Evolutionary conservation across 768 basidiomycete genomes (phyloP), one percentile per base, ranked within the genome.

Genomic region (Lenzites betulinus): DNA sequence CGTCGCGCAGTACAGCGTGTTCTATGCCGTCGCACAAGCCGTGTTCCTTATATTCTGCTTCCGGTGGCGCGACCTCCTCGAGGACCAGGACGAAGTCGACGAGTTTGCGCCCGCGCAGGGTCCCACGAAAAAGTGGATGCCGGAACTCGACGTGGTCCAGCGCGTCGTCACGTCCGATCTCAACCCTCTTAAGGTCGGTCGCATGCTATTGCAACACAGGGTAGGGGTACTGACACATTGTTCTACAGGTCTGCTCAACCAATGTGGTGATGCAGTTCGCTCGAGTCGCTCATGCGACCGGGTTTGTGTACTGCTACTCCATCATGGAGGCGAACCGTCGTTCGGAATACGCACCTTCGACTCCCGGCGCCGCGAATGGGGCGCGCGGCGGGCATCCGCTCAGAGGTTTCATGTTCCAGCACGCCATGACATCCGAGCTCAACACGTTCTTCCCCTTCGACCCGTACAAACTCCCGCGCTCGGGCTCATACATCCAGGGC

Each of bases 381-480:
- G 50, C 49, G 3, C 55, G 53, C 13, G 22, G 38, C 59, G 47
- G 51, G 33, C 62, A 28, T 22, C 62, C 33, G 13, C 48, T 64
- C 20, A 58, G 66, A 12, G 63, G 73, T 28, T 65, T 76, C 18
- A 42, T 42, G 42, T 33, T 63, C 47, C 75, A 74, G 8, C 75
- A 71, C 51, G 74, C 75, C 49, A 67, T 79, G 60, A 83, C 83
- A 51, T 78, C 83, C 9, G 93, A 95, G 60, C 80, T 98, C 56
- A 94, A 93, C 70, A 86, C 88, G 12, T 98, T 98, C 78, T 99
- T 99, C 79, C 97, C 97, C 0, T 99, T 99, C 71, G 97, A 99
- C 73, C 97, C 97, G 2, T 98, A 93, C 78, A 90, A 88, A 60
- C 85, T 99, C 5, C 90, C 93, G 0, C 81, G 85, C 58, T 94